A percentile compares a stretch with the other conserved stretches of the same genome.
phyloP scores from a whole-genome alignment of 2,329 filamentous ascomycete species.

The Thielaviopsis musarum region DNA sequence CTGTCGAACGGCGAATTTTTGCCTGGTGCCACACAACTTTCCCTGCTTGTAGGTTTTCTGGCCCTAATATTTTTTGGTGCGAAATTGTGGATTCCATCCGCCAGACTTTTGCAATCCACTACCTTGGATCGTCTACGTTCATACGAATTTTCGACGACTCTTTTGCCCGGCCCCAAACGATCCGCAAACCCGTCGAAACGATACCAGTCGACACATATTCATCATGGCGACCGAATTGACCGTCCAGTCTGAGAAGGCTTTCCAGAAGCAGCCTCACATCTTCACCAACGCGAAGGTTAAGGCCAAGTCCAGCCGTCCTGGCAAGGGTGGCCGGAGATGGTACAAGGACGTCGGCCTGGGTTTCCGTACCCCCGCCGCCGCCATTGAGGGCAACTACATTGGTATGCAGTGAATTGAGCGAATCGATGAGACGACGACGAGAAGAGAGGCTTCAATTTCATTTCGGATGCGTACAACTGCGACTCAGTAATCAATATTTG shows the following conservation, averaged over 20 bases:
- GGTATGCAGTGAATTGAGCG: constrained; percentile 45
- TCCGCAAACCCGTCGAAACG: constrained; percentile 11
- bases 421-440: background rate
- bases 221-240: constrained; percentile 96
- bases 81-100: constrained; percentile 11
- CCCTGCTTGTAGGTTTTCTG: constrained; percentile 9
- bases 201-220: constrained; percentile 14
- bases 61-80: constrained; percentile 12
- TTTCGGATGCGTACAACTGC: background rate
- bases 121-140: constrained; percentile 7
- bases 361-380: constrained; percentile 95
- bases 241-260: constrained; percentile 99
- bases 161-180: constrained; percentile 10
- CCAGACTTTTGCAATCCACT: constrained; percentile 12
- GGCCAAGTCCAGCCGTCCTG: constrained; percentile 66
- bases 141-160: constrained; percentile 11
- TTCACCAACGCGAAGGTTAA: constrained; percentile 96
- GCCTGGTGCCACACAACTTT: constrained; percentile 9
- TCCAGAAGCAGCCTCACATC: constrained; percentile 99
- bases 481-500: background rate
- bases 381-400: constrained; percentile 98
- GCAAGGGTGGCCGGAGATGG: constrained; percentile 85
- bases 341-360: constrained; percentile 99
- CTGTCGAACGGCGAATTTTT: background rate
- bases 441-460: background rate